Percentiles rank a stretch among this genome's conserved stretches.
These are phyloP conservation scores for Petunia secreta DNA, from an alignment of 257 asterid genomes.

Conservation along the genomic window DNA sequence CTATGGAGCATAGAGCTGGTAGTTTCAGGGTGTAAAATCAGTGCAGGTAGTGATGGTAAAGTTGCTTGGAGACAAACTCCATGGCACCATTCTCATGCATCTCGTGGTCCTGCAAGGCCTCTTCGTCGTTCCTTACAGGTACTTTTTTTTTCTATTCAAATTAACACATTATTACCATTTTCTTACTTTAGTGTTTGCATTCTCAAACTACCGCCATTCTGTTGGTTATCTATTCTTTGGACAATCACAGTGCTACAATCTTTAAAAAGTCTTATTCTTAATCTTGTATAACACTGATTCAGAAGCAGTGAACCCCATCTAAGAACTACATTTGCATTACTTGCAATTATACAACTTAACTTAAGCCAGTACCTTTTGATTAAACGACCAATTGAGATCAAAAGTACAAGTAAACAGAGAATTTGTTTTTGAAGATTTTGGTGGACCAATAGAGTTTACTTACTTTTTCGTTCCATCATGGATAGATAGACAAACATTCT, in stretches of 20 bases:
- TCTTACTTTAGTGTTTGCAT: background rate
- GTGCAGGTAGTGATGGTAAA: slow-evolving; percentile 73
- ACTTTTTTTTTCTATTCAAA: background rate
- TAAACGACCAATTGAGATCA: slow-evolving; percentile 27
- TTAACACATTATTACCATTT: background rate
- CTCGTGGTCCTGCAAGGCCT: slow-evolving; percentile 70
- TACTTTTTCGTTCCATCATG: background rate
- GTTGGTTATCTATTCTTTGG: slow-evolving; percentile 1
- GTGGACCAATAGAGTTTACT: background rate
- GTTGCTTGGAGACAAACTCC: slow-evolving; percentile 78
- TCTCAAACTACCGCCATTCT: background rate
- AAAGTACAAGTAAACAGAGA: slow-evolving; percentile 32
- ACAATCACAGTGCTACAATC: background rate
- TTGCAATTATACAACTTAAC: background rate
- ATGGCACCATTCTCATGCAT: slow-evolving; percentile 69
- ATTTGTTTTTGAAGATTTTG: background rate
- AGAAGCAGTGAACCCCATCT: slow-evolving; percentile 30
- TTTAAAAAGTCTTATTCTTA: slow-evolving; percentile 15
- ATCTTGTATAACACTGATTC: background rate
- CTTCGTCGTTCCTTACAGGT: slow-evolving; percentile 74
- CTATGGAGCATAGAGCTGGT: slow-evolving; percentile 69
- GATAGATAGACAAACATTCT: background rate
- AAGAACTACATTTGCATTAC: slow-evolving; percentile 17
- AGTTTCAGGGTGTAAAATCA: slow-evolving; percentile 56
- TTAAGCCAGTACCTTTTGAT: slow-evolving; percentile 11